phyloP scores from a whole-genome alignment of 352 stramenopile genomes.

The Pythium volutum region DNA sequence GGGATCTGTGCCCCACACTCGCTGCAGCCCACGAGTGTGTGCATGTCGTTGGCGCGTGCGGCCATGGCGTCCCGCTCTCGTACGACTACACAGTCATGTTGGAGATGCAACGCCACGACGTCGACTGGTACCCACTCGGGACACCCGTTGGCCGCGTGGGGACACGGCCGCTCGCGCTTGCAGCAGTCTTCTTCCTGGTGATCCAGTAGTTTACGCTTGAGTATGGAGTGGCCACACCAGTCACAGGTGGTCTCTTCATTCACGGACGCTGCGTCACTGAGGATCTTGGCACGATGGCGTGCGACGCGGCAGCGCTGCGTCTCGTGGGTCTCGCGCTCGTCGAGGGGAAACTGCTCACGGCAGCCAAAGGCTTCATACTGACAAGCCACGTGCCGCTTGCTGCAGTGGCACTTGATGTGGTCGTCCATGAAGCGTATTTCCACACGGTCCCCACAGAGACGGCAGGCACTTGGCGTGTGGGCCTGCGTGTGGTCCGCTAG shows the following conservation, averaged over 20 bases:
- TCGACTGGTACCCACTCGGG: constrained; percentile 69
- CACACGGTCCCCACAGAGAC: constrained; percentile 37
- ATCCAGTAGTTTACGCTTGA: constrained; percentile 64
- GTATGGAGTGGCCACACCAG: constrained; percentile 58
- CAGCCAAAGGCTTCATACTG: constrained; percentile 54
- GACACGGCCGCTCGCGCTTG: constrained; percentile 64
- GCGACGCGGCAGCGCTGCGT: constrained; percentile 41
- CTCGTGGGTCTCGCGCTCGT: constrained; percentile 43
- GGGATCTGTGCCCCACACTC: constrained; percentile 51
- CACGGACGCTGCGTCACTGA: constrained; percentile 35
- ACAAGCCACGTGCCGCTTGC: constrained; percentile 46
- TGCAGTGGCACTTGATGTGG: constrained; percentile 45
- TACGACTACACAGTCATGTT: constrained; percentile 45
- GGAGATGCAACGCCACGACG: constrained; percentile 47
- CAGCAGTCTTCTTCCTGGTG: constrained; percentile 79
- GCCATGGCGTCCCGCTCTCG: constrained; percentile 56
- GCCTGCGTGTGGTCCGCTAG: constrained; percentile 39
- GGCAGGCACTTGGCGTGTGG: constrained; percentile 36
- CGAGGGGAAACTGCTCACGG: constrained; percentile 30
- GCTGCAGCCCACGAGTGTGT: constrained; percentile 35
- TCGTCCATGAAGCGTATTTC: constrained; percentile 35
- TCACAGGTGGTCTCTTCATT: constrained; percentile 61
- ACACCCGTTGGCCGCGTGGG: constrained; percentile 56
- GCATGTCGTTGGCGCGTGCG: constrained; percentile 43
- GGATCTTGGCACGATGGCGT: constrained; percentile 35